These are phyloP conservation scores for Cadophora malorum DNA, from an alignment of 2,329 filamentous ascomycete genomes.

Conservation along the genomic window DNA sequence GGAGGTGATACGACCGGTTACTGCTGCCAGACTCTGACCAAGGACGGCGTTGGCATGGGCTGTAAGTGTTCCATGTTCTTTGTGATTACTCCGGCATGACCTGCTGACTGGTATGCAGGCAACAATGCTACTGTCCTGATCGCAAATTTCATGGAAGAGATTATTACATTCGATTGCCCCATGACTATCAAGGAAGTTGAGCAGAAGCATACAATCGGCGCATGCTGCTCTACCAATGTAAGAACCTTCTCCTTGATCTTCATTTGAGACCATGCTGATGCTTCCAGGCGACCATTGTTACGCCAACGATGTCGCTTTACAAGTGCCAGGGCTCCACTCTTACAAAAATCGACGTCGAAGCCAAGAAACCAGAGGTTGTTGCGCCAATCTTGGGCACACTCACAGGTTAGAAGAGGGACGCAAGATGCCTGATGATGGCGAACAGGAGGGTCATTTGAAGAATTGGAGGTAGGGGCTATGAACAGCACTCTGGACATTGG, in stretches of 20 bases:
- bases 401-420: background rate
- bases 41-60: constrained; percentile 7
- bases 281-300: constrained; percentile 2
- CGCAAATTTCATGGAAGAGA: background rate
- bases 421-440: background rate
- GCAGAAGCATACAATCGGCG: constrained; percentile 10
- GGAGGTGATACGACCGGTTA: constrained; percentile 8
- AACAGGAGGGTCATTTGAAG: background rate
- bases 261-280: background rate
- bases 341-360: constrained; percentile 4
- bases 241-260: background rate
- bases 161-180: constrained; percentile 1
- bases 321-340: constrained; percentile 11
- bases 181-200: constrained; percentile 12
- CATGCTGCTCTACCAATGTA: constrained; percentile 13
- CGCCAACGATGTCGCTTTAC: constrained; percentile 5
- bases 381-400: background rate
- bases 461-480: background rate
- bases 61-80: background rate
- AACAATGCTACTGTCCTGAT: background rate
- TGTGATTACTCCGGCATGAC: background rate
- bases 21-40: constrained; percentile 10
- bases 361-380: constrained; percentile 1
- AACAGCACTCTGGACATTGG: background rate
- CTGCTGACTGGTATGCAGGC: background rate